Base-by-base conservation (phyloP, 2,329 filamentous ascomycete species). In the Ophiostoma sp. region DNA sequence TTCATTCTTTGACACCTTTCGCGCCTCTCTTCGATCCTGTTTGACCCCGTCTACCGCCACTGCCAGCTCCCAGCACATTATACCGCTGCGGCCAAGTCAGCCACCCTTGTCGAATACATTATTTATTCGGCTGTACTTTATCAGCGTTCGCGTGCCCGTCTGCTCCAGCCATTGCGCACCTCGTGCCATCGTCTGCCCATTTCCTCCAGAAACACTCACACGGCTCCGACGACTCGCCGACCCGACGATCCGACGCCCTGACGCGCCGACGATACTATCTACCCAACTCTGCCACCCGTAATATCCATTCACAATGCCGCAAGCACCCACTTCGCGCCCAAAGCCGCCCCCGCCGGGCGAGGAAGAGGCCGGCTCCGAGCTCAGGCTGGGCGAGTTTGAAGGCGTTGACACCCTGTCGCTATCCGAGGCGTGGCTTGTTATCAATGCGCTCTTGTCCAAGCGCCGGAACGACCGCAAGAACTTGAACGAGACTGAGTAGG, bases 381-480 rank as follows among this genome's bases (percentile, higher is more conserved):
- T 98, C 73, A 91, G 90, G 79, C 90, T 99, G 13, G 95, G 95
- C 81, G 94, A 97, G 78, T 97, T 98, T 81, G 89, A 96, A 76
- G 85, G 94, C 77, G 93, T 96, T 74, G 93, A 95, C 78, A 94
- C 94, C 6, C 85, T 99, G 73, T 97, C 94, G 65, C 87, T 97
- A 69, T 96, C 93, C 44, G 95, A 98, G 81, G 94, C 95, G 1
- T 88, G 93, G 75, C 87, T 97, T 68, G 91, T 99, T 77, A 92
- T 99, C 76, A 94, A 94, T 77, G 93, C 93, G 73, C 89, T 97
- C 67, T 87, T 95, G 74, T 85, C 90, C 73, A 92, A 94, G 81
- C 88, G 93, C 73, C 87, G 89, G 74, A 89, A 90, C 76, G 90
- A 92, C 75, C 88, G 89, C 76, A 93, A 93, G 81, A 92, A 93